Conservation (phyloP, 2,329 filamentous ascomycete genomes). For the Harringtonia aguacate region DNA sequence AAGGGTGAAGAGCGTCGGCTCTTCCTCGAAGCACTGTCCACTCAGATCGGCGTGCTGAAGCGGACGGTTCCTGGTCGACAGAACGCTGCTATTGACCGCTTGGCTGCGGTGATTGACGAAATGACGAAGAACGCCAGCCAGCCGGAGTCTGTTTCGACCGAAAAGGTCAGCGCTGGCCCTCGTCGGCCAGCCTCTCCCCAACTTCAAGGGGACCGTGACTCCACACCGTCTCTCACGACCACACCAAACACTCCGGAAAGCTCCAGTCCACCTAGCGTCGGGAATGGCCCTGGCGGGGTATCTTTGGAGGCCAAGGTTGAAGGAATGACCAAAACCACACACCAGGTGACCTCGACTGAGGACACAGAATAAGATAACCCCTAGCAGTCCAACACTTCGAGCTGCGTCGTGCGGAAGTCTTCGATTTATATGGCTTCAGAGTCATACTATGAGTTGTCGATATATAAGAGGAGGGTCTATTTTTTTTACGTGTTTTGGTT, state of each 20-base stretch:
- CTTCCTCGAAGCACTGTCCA: slow-evolving; percentile 53
- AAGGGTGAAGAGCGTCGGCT: slow-evolving; percentile 46
- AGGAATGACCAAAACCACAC: background rate
- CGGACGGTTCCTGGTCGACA: slow-evolving; percentile 57
- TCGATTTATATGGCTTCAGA: too few relatives aligned
- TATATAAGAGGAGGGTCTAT: slow-evolving; percentile 1
- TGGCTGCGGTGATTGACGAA: slow-evolving; percentile 26
- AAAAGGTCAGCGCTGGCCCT: background rate
- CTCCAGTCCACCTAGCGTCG: slow-evolving; percentile 53
- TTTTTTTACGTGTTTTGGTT: background rate
- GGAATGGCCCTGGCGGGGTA: slow-evolving; percentile 38
- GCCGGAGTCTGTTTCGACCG: background rate
- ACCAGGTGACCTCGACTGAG: background rate
- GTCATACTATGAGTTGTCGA: too few relatives aligned
- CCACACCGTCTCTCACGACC: slow-evolving; percentile 56
- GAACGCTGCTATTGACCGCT: slow-evolving; percentile 50
- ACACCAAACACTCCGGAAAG: slow-evolving; percentile 61
- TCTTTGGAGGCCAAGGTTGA: slow-evolving; percentile 1
- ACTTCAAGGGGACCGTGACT: slow-evolving; percentile 35
- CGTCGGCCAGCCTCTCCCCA: slow-evolving; percentile 22
- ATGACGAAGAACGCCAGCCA: slow-evolving; percentile 18
- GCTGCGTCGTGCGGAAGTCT: too few relatives aligned
- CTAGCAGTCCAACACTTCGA: too few relatives aligned
- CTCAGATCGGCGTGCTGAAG: slow-evolving; percentile 50
- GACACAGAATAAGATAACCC: too few relatives aligned